phyloP scores from a whole-genome alignment of 768 basidiomycete species.

The Hygrocybe coccinea region DNA sequence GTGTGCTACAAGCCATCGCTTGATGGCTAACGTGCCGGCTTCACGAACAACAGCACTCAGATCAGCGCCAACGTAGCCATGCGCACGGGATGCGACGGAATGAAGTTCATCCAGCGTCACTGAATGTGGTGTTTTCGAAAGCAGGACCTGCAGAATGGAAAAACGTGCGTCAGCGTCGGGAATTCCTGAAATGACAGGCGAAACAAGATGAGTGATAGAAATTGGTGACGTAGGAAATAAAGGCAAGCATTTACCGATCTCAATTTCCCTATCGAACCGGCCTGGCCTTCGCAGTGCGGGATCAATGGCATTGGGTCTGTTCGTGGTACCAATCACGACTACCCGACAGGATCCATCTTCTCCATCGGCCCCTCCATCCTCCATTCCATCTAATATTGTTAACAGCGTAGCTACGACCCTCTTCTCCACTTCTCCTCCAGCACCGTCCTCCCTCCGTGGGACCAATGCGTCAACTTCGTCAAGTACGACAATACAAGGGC shows the following conservation, averaged over 20 bases:
- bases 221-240: slow-evolving; percentile 4
- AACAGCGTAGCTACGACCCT: slow-evolving; percentile 92
- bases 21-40: slow-evolving; percentile 88
- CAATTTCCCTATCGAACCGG: slow-evolving; percentile 90
- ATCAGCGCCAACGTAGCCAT: slow-evolving; percentile 97
- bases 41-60: slow-evolving; percentile 88
- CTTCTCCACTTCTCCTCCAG: slow-evolving; percentile 93
- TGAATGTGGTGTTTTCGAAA: slow-evolving; percentile 73
- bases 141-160: slow-evolving; percentile 81
- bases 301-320: slow-evolving; percentile 92
- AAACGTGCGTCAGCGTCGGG: slow-evolving; percentile 83
- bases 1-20: slow-evolving; percentile 56
- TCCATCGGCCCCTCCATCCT: slow-evolving; percentile 40
- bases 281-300: slow-evolving; percentile 87
- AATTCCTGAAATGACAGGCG: slow-evolving; percentile 51
- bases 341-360: slow-evolving; percentile 45
- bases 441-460: slow-evolving; percentile 82
- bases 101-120: slow-evolving; percentile 58
- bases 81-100: slow-evolving; percentile 68
- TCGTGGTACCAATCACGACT: slow-evolving; percentile 94
- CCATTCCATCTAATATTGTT: slow-evolving; percentile 92
- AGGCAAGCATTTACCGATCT: slow-evolving; percentile 84
- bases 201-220: neutral
- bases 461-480: slow-evolving; percentile 97
- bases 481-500: slow-evolving; percentile 89